Percentiles rank a stretch among this genome's conserved stretches.
Evolutionary conservation across 768 basidiomycete genomes (phyloP).

Genomic region (Pulveroboletus sp.): DNA sequence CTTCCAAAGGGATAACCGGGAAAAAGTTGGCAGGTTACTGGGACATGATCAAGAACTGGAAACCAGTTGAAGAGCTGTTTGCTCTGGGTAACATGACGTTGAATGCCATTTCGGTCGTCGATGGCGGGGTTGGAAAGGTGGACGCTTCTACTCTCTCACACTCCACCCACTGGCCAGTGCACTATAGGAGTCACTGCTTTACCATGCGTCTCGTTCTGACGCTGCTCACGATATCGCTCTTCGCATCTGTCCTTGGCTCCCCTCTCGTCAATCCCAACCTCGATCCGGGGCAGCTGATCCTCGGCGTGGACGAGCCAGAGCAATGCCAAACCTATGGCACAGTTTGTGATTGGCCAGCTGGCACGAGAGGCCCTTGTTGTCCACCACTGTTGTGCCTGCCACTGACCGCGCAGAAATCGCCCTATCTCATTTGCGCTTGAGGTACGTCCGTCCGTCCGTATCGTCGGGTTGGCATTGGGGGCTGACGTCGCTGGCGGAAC

Average conservation of each 20-base stretch:
- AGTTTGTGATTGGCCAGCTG: slow-evolving; percentile 12
- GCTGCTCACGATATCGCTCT: not conserved
- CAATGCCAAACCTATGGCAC: not conserved
- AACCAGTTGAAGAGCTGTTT: slow-evolving; percentile 73
- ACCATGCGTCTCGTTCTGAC: slow-evolving; percentile 10
- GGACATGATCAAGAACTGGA: slow-evolving; percentile 93
- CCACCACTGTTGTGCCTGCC: slow-evolving; percentile 8
- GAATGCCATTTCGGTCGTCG: not conserved
- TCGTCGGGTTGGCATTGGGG: not conserved
- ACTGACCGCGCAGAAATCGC: not conserved
- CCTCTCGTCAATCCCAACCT: not conserved
- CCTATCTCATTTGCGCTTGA: slow-evolving; percentile 12
- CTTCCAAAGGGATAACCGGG: slow-evolving; percentile 84
- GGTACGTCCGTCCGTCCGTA: not conserved
- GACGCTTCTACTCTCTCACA: no score
- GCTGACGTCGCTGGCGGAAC: no score
- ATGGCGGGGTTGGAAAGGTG: slow-evolving; percentile 4
- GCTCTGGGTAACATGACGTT: slow-evolving; percentile 4
- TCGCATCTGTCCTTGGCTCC: slow-evolving; percentile 1
- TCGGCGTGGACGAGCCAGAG: not conserved
- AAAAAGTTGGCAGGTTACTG: slow-evolving; percentile 85
- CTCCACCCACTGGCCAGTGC: no score
- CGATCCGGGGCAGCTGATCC: slow-evolving; percentile 1
- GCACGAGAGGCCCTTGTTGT: slow-evolving; percentile 13
- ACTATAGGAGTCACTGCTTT: not conserved